These are phyloP conservation scores for Physcomitrium patens DNA, from an alignment of 225 moss, liverwort and hornwort genomes.

Conservation along the genomic window DNA sequence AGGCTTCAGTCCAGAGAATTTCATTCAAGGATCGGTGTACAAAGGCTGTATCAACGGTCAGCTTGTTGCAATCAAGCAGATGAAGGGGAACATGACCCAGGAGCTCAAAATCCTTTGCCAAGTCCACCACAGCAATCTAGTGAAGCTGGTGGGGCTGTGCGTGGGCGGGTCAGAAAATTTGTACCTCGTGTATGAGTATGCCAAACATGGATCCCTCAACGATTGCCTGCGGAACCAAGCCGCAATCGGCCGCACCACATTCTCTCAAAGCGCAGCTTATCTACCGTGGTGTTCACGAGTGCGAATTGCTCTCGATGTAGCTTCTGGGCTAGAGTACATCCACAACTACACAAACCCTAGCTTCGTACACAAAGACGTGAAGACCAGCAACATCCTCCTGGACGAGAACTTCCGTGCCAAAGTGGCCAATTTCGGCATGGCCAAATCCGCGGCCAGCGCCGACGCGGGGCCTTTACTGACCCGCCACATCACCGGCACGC, in stretches of 20 bases:
- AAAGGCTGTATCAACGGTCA: conserved; percentile 59
- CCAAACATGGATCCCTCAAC: conserved; percentile 84
- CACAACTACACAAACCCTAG: conserved; percentile 95
- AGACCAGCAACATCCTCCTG: conserved; percentile 89
- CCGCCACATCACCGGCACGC: conserved; percentile 88
- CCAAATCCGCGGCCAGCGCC: conserved; percentile 62
- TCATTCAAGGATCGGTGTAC: conserved; percentile 83
- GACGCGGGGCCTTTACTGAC: conserved; percentile 72
- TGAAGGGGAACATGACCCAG: conserved; percentile 88
- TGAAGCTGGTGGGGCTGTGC: conserved; percentile 86
- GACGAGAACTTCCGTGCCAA: conserved; percentile 79
- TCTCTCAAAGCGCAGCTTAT: conserved; percentile 64
- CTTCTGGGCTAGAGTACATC: conserved; percentile 92
- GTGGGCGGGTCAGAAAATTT: conserved; percentile 74
- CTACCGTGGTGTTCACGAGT: conserved; percentile 75
- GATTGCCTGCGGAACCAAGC: conserved; percentile 62
- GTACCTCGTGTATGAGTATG: conserved; percentile 83
- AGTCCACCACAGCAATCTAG: conserved; percentile 93
- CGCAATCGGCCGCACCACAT: conserved; percentile 37
- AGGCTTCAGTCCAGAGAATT: conserved; percentile 66
- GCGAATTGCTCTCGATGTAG: conserved; percentile 81
- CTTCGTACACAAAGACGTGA: conserved; percentile 95
- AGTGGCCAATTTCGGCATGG: conserved; percentile 98
- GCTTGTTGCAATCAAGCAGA: conserved; percentile 90
- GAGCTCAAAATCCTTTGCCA: conserved; percentile 92